Evolutionary conservation across 768 basidiomycete species (phyloP).

Genomic region (Kwoniella pini): DNA sequence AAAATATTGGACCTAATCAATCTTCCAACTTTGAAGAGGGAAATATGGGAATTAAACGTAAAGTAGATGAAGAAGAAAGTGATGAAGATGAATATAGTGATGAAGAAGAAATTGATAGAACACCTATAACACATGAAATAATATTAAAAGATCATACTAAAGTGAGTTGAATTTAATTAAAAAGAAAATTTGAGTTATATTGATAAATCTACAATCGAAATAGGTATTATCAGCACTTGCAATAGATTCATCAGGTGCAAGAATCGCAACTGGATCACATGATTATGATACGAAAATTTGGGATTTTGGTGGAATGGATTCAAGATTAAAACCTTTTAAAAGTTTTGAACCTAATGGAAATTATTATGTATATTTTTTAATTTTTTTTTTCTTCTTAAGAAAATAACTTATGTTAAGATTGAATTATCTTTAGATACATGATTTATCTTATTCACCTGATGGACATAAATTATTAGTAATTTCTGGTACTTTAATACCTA

Average conservation of each 20-base stretch:
- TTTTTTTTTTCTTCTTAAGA: conserved; percentile 11
- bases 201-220: background rate
- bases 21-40: conserved; percentile 3
- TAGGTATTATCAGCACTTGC: conserved; percentile 84
- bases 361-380: conserved; percentile 82
- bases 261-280: conserved; percentile 85
- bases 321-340: conserved; percentile 85
- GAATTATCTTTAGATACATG: conserved; percentile 67
- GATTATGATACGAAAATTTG: conserved; percentile 98
- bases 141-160: conserved; percentile 92
- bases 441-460: conserved; percentile 83
- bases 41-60: background rate
- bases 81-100: conserved; percentile 22
- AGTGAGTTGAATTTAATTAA: conserved; percentile 37
- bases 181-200: no score
- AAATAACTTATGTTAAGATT: background rate
- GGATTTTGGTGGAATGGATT: conserved; percentile 99
- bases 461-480: conserved; percentile 82
- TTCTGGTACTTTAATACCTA: conserved; percentile 84
- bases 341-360: conserved; percentile 92
- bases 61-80: conserved; percentile 13
- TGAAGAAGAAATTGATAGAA: conserved; percentile 57
- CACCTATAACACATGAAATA: conserved; percentile 89
- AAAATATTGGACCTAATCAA: conserved; percentile 12
- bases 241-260: conserved; percentile 90